These are phyloP conservation scores for Sextonia rubra DNA, from an alignment of 164 flowering plant species.

Conservation along the genomic window DNA sequence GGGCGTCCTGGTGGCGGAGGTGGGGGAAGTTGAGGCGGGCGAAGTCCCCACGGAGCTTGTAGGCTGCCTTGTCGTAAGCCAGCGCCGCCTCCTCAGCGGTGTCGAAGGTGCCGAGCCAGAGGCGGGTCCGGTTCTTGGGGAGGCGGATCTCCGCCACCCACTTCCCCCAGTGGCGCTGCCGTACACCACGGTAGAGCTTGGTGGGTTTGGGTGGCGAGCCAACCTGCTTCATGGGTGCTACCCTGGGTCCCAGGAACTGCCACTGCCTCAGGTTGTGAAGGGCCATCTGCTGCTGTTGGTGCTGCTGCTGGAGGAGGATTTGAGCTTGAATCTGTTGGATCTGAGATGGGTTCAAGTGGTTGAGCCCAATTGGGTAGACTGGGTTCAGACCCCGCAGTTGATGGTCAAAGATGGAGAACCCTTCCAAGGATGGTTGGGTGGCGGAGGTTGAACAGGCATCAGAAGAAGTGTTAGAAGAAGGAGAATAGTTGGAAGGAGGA, in stretches of 20 bases:
- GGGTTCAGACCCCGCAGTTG: conserved; percentile 26
- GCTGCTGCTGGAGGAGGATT: conserved; percentile 29
- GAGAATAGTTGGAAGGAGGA: conserved; percentile 20
- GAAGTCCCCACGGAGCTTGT: conserved; percentile 76
- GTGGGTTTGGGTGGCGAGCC: conserved; percentile 58
- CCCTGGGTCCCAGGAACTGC: conserved; percentile 43
- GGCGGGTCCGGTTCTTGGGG: conserved; percentile 82
- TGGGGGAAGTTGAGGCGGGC: conserved; percentile 86
- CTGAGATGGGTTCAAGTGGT: conserved; percentile 47
- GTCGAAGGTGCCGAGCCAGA: conserved; percentile 93
- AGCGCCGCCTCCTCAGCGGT: conserved; percentile 92
- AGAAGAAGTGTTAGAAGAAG: conserved; percentile 7
- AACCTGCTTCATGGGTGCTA: conserved; percentile 58
- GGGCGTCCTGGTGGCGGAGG: conserved; percentile 47
- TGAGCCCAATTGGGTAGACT: conserved; percentile 40
- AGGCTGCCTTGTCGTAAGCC: conserved; percentile 90
- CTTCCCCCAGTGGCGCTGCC: conserved; percentile 94
- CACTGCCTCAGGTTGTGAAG: conserved; percentile 18
- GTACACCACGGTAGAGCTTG: conserved; percentile 87
- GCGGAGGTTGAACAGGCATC: conserved; percentile 27
- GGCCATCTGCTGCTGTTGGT: conserved; percentile 11
- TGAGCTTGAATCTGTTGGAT: conserved; percentile 63
- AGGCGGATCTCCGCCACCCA: conserved; percentile 95
- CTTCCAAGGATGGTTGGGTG: conserved; percentile 14
- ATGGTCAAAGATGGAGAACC: conserved; percentile 21